phyloP scores from a whole-genome alignment of 805 yeast species.

The Wickerhamomyces silvicola region DNA sequence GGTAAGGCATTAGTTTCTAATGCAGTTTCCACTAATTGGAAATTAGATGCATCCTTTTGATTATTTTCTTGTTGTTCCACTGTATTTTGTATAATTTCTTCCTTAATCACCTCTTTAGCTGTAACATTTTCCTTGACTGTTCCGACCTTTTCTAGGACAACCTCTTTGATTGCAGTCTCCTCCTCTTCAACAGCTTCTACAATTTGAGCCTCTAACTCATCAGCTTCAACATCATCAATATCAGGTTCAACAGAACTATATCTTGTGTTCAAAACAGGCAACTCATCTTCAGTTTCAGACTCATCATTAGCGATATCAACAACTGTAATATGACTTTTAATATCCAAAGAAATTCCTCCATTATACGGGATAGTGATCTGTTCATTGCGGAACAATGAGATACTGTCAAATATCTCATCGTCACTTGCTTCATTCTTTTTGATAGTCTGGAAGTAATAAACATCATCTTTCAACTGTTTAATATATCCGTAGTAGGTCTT shows the following conservation, averaged over 20 bases:
- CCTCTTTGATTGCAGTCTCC: background rate
- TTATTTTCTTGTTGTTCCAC: too few species aligned
- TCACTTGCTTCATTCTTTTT: slow-evolving; percentile 4
- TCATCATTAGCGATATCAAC: slow-evolving; percentile 44
- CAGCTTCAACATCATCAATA: background rate
- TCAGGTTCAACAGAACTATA: slow-evolving; percentile 10
- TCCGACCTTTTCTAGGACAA: too few species aligned
- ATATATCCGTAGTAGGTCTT: slow-evolving; percentile 28
- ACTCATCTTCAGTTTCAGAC: slow-evolving; percentile 33
- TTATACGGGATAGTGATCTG: slow-evolving; percentile 57
- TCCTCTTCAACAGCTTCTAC: background rate
- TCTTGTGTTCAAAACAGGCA: slow-evolving; percentile 19
- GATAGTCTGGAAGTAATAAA: slow-evolving; percentile 19
- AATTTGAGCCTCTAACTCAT: background rate
- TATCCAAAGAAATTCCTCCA: slow-evolving; percentile 57
- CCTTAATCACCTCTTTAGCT: too few species aligned
- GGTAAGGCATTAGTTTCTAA: too few species aligned
- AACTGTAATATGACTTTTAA: slow-evolving; percentile 57
- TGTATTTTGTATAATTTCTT: too few species aligned
- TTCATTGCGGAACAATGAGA: slow-evolving; percentile 57
- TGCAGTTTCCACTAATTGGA: too few species aligned
- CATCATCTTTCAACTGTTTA: slow-evolving; percentile 12
- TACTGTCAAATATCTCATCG: slow-evolving; percentile 25
- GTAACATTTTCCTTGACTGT: too few species aligned
- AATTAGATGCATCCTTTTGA: too few species aligned